Percentiles rank a stretch among this genome's conserved stretches.
Evolutionary conservation across 768 basidiomycete genomes (phyloP).

Genomic region (Trametes maxima): DNA sequence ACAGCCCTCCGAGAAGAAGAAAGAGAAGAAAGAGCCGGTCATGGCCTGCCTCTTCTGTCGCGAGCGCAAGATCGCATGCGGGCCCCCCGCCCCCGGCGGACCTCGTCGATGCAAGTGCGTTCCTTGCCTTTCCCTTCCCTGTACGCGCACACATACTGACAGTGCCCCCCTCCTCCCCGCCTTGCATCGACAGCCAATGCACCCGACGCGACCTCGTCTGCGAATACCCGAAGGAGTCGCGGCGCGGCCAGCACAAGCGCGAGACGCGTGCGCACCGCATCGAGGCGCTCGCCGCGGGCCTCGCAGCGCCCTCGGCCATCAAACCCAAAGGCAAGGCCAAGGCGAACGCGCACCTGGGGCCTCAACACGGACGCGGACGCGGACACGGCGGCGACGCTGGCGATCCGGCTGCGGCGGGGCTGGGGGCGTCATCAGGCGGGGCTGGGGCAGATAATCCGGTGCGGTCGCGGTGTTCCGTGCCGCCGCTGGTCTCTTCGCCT

Average conservation of each 20-base stretch:
- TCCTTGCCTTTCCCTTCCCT: background rate
- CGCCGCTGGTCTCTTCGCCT: too few species aligned
- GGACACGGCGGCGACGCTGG: too few species aligned
- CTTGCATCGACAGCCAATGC: conserved; percentile 51
- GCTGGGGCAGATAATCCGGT: too few species aligned
- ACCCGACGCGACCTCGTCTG: conserved; percentile 48
- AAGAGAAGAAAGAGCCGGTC: conserved; percentile 45
- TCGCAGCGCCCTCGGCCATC: background rate
- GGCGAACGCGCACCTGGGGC: background rate
- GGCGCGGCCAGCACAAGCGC: conserved; percentile 48
- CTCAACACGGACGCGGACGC: background rate
- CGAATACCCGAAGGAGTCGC: conserved; percentile 51
- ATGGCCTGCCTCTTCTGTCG: conserved; percentile 52
- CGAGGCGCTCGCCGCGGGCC: conserved; percentile 18
- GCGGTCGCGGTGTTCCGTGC: too few species aligned
- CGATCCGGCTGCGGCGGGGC: too few species aligned
- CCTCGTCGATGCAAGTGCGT: conserved; percentile 50
- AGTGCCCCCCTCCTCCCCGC: too few species aligned
- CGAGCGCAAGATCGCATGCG: conserved; percentile 54
- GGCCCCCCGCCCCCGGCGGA: conserved; percentile 42
- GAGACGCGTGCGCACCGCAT: conserved; percentile 25
- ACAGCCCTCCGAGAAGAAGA: background rate
- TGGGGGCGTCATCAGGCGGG: too few species aligned
- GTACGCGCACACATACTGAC: too few species aligned
- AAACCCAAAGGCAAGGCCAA: background rate